phyloP scores from a whole-genome alignment of 2,329 filamentous ascomycete genomes.

The Xylariaceae sp. region DNA sequence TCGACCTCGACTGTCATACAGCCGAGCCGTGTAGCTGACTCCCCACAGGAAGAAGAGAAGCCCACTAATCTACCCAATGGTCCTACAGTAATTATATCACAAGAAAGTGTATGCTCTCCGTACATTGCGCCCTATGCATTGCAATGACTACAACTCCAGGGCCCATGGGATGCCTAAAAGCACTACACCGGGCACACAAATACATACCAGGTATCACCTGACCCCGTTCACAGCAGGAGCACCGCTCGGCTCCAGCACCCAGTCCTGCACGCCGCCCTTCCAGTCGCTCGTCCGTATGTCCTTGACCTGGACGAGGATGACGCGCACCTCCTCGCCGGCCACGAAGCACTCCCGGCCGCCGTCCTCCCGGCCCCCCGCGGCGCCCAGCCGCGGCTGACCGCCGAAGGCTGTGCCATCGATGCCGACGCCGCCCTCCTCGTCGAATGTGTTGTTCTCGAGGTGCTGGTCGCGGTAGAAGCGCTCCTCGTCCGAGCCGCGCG shows the following conservation, averaged over 20 bases:
- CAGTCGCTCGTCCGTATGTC: slow-evolving; percentile 88
- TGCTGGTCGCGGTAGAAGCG: slow-evolving; percentile 75
- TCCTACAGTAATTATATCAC: too few relatives aligned
- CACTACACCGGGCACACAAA: too few relatives aligned
- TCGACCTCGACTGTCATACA: too few relatives aligned
- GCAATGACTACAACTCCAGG: too few relatives aligned
- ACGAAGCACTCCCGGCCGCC: slow-evolving; percentile 61
- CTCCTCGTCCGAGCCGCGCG: slow-evolving; percentile 72
- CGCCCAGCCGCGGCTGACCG: slow-evolving; percentile 23
- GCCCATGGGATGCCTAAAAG: too few relatives aligned
- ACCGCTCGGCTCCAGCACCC: slow-evolving; percentile 36
- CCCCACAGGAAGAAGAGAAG: too few relatives aligned
- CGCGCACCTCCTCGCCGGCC: slow-evolving; percentile 73
- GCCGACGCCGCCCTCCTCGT: slow-evolving; percentile 45
- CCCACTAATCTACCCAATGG: too few relatives aligned
- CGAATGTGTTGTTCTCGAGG: slow-evolving; percentile 87
- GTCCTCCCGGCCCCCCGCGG: slow-evolving; percentile 36
- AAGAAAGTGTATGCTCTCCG: too few relatives aligned
- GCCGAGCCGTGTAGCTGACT: too few relatives aligned
- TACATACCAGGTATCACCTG: slow-evolving; percentile 12
- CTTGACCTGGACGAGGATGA: slow-evolving; percentile 77
- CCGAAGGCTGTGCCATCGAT: too few relatives aligned
- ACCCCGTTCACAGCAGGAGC: slow-evolving; percentile 32
- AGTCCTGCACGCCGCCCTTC: slow-evolving; percentile 91
- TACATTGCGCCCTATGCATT: too few relatives aligned